Base-by-base conservation (phyloP, 192 early-diverging fungal genomes). In the Backusella liffmaniae region DNA sequence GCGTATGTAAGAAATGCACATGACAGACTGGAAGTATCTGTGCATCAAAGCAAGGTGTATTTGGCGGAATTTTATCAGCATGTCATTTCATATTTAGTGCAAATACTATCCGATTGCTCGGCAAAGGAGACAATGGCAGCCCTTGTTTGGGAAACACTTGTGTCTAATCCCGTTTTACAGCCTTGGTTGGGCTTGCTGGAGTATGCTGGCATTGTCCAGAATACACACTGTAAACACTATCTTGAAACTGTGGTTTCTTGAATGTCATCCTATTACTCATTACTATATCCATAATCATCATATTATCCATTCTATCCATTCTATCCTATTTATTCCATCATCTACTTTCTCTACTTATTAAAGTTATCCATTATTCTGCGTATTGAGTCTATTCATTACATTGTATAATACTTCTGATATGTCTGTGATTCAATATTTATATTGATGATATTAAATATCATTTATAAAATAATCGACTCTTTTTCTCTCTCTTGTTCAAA, bases 41-140 rank as follows among this genome's bases (percentile, higher is more conserved):
- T 62, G 10, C 56, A 41, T 39, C 35, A 69, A 5, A 29, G 67
- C 23, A 39, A 26, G 4, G n/a, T 23, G 35, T 69, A 69, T 69
- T 5, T 69, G 16, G 67, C 67, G 9, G 67, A 69, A 26, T 69
- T 69, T 4, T 69, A 69, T 10, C 67, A 69, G 9, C 35, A 69
- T 26, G 67, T 26, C 12, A 69, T 69, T 21, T 69, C 67, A 21
- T 39, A 35, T 29, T 0, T 69, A 1, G 9, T 69, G 8, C 18
- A 69, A 7, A 41, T 69, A 23, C 36, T 69, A 10, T 41, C 37
- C 1, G 37, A 21, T 69, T 37, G 1, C 37, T 23, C 37, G 8
- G 21, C 37, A 12, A 41, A 13, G 21, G 10, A 69, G 4, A 13
- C 32, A 1, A 13, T 37, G 0, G 15, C 9, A 1, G 35, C 18